Evolutionary conservation across 495 filamentous ascomycete species (phyloP).

Genomic region (Neurospora tetrasperma): DNA sequence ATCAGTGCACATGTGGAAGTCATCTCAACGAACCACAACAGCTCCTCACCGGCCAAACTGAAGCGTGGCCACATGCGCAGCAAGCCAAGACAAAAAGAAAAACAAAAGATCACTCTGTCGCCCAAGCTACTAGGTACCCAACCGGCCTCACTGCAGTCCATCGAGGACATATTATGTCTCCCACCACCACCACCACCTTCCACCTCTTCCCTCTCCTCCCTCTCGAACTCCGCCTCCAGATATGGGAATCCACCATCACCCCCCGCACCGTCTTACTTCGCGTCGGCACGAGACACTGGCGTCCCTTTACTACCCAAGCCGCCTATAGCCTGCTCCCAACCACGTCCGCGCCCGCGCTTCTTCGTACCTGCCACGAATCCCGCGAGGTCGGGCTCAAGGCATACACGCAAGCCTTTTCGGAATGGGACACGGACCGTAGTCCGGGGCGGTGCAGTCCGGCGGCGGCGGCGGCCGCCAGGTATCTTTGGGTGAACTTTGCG

Average conservation of each 20-base stretch:
- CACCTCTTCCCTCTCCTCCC: conserved; percentile 24
- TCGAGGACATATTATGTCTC: neutral
- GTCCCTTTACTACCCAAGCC: neutral
- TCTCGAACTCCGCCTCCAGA: conserved; percentile 26
- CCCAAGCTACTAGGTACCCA: too few relatives aligned
- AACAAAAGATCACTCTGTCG: too few relatives aligned
- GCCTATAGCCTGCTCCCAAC: neutral
- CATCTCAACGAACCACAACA: neutral
- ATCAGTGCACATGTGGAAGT: neutral
- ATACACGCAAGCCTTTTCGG: neutral
- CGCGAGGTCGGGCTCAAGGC: neutral
- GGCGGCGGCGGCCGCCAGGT: neutral
- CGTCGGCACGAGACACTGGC: neutral
- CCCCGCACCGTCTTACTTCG: neutral
- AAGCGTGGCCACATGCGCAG: too few relatives aligned
- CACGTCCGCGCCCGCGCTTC: neutral
- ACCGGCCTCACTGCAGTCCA: neutral
- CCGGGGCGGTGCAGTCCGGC: too few relatives aligned
- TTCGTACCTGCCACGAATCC: neutral
- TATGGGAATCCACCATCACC: conserved; percentile 15
- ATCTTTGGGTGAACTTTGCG: neutral
- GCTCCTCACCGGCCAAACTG: too few relatives aligned
- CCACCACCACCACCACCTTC: conserved; percentile 9
- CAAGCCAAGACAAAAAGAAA: too few relatives aligned
- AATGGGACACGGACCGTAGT: neutral